Conservation (phyloP, 1,284 basidiomycete genomes). For the Moesziomyces parantarcticus region DNA sequence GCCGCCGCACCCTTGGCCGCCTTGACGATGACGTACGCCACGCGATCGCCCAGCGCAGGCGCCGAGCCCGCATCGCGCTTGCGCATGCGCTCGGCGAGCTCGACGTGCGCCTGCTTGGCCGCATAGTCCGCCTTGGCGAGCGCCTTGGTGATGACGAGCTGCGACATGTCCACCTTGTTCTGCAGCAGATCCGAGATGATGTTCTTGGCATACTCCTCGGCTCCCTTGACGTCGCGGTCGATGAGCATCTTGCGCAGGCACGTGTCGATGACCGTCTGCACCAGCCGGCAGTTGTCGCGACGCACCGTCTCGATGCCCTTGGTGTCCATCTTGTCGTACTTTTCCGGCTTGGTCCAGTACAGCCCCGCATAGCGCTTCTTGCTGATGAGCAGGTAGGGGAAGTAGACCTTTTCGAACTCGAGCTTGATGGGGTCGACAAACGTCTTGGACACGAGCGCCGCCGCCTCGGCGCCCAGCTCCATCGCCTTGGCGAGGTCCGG, state of each 20-base stretch:
- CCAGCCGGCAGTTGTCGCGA: slow-evolving; percentile 67
- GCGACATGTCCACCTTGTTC: slow-evolving; percentile 68
- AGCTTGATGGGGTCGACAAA: slow-evolving; percentile 66
- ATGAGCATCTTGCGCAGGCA: slow-evolving; percentile 68
- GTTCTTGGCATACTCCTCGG: slow-evolving; percentile 66
- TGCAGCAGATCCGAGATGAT: slow-evolving; percentile 66
- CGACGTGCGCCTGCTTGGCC: slow-evolving; percentile 66
- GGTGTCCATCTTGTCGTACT: slow-evolving; percentile 68
- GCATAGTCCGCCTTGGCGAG: slow-evolving; percentile 66
- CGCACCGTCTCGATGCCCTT: slow-evolving; percentile 68
- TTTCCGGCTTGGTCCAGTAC: slow-evolving; percentile 65
- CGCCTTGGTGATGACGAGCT: slow-evolving; percentile 67
- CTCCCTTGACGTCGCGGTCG: slow-evolving; percentile 66
- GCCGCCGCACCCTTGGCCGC: slow-evolving; percentile 65
- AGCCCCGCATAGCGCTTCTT: slow-evolving; percentile 68
- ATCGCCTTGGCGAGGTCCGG: slow-evolving; percentile 61
- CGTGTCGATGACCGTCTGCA: slow-evolving; percentile 67
- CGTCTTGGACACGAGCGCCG: slow-evolving; percentile 77
- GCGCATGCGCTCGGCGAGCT: slow-evolving; percentile 66
- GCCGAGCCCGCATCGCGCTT: slow-evolving; percentile 67
- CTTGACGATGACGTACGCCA: slow-evolving; percentile 67
- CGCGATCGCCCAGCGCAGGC: slow-evolving; percentile 65
- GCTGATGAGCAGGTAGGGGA: slow-evolving; percentile 66
- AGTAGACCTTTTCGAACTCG: slow-evolving; percentile 68
- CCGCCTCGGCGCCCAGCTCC: slow-evolving; percentile 83